phyloP scores from a whole-genome alignment of 1,284 basidiomycete genomes.

The Malassezia arunalokei region DNA sequence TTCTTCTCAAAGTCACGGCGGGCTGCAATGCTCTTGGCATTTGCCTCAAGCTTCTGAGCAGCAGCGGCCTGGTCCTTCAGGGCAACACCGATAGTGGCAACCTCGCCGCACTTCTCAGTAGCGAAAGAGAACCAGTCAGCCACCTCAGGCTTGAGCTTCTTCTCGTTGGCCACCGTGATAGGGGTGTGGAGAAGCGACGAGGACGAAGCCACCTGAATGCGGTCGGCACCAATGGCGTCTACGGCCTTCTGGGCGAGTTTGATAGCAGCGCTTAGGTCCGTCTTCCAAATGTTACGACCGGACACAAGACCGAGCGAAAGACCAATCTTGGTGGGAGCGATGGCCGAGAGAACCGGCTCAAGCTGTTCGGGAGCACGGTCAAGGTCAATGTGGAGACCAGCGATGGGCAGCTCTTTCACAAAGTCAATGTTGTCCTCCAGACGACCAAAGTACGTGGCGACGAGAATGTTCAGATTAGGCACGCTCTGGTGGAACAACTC shows the following conservation, averaged over 20 bases:
- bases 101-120: conserved; percentile 87
- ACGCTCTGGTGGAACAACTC: conserved; percentile 66
- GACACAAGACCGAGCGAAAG: conserved; percentile 94
- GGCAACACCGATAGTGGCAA: conserved; percentile 63
- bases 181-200: conserved; percentile 98
- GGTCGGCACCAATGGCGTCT: conserved; percentile 46
- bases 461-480: conserved; percentile 65
- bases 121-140: conserved; percentile 99
- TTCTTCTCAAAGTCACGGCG: conserved; percentile 90
- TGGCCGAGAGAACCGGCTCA: conserved; percentile 65
- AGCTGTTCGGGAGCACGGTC: conserved; percentile 78
- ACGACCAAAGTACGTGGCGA: conserved; percentile 88
- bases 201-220: conserved; percentile 86
- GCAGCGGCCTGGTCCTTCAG: conserved; percentile 31
- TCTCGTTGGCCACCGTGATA: conserved; percentile 85
- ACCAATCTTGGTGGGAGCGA: conserved; percentile 54
- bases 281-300: conserved; percentile 99
- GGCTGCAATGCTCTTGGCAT: conserved; percentile 81
- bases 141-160: conserved; percentile 76
- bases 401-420: conserved; percentile 81
- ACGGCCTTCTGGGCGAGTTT: conserved; percentile 69
- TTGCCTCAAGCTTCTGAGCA: conserved; percentile 47
- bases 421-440: conserved; percentile 83
- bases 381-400: conserved; percentile 91
- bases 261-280: conserved; percentile 74